Evolutionary conservation across 2,329 filamentous ascomycete genomes (phyloP), one percentile per base, ranked within the genome.

Genomic region (Xylariaceae sp.): DNA sequence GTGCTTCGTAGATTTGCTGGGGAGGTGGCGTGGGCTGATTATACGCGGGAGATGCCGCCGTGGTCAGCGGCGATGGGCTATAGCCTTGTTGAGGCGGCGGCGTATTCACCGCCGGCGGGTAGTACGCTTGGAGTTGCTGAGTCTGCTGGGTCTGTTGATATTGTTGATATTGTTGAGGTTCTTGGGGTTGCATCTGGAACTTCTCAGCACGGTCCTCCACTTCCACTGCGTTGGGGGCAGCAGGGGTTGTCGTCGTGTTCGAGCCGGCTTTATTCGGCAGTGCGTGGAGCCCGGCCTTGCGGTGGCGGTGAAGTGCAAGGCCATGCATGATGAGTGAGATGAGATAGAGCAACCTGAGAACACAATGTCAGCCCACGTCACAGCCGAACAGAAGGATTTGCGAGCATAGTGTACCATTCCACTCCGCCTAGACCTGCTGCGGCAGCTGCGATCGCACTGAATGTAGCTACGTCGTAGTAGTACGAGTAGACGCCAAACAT

Each of bases 251-350:
- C 2, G 18, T 14, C 38, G 9, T 17, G 48, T n/a, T 30, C 11
- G 44, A 43, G 39, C 47, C 41, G 5, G 40, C 36, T 5, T 26
- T 19, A 5, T 51, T 34, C 6, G 66, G 62, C 43, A 48, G 59
- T 50, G 54, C 60, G 50, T 64, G 67, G 5, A 68, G 59, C 13
- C 69, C 68, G 8, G 60, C 61, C 29, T 57, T 57, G 40, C 69
- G 68, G 47, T 73, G 69, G 11, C 64, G 61, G 49, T 65, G 58
- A 9, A 71, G 55, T 40, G 60, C 59, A 6, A 70, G 52, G 43
- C 61, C 51, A 50, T 69, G 62, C 4, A 70, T 59, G 9, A 62
- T 46, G 13, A 72, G 62, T 24, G 66, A 59, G 36, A 63, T 54
- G 34, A 66, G 35, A 47, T 65, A 70, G 32, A 71, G 61, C 3